Base-by-base conservation (phyloP, 768 basidiomycete species). In the Tremella mesenterica region DNA sequence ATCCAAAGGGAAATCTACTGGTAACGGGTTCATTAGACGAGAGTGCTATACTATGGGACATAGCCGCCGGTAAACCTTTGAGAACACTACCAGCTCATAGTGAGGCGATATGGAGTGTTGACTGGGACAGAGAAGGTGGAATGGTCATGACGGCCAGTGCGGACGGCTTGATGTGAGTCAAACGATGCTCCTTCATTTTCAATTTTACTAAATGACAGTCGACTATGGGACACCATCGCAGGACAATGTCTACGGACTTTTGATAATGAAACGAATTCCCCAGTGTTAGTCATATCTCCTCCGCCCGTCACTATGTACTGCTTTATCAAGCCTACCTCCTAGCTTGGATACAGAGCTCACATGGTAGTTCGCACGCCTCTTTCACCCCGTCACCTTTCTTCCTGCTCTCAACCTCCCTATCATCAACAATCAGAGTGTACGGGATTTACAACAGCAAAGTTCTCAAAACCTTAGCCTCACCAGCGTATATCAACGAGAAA, bases 241-340 rank as follows among this genome's bases (percentile, higher is more conserved):
- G 95, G 93, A 1, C 95, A 99, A 74, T 99, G 95, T 74, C 78
- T 99, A 46, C 97, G 95, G 74, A 97, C 95, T 1, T 74, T 99
- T 43, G 92, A 91, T 9, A 91, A 96, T 62, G 95, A 96, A 64
- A 88, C 90, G 58, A 95, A 73, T 53, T 61, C 90, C 73, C 92
- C 93, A 2, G 85, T 91, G 72, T 92, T 83, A 86, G 89, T 54
- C 36, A 76, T 36, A 18, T 10, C 10, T 10, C 18, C 10, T 9
- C 30, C 8, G 44, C 23, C 44, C 18, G 10, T 48, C 10, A 39
- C 14, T 43, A 45, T 12, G 31, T 38, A 1, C 27, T 52, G 1
- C 45, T 25, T 46, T 38, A 43, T 53, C 46, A 21, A 3, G 13
- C 43, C 9, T n/a, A 27, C 20, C 28, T 1, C 6, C 48, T 20